Evolutionary conservation across 108 stramenopile genomes (phyloP), one percentile per base, ranked within the genome.

Genomic region (Aurantiochytrium sp.): DNA sequence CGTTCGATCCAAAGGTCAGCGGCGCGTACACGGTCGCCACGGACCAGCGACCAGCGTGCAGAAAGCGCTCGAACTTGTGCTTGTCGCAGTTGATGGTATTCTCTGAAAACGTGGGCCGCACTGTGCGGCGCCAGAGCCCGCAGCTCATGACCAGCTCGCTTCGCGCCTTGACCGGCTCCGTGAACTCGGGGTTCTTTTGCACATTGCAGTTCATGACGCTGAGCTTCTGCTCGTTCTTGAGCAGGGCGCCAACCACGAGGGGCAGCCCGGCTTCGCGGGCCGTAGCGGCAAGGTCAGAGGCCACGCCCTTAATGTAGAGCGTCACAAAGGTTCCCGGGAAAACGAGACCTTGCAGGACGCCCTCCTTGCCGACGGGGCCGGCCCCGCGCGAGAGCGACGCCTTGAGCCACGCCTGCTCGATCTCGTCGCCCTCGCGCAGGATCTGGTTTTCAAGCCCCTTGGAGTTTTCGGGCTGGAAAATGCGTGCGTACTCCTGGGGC

Each of bases 71-170:
- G 86, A 97, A 97, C 93, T 98, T 98, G 93, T 97, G 97, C 91
- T 98, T 98, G 93, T 98, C 98, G 88, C 97, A 95, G 85, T 99
- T 98, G 32, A 98, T 90, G 88, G 96, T 97, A 88, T 96, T 92
- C 91, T 98, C 96, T 19, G 95, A 96, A 90, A 99, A 99, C 10
- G 98, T 91, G 3, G 99, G 98, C 37, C 96, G 93, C 6, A 91
- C 94, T 55, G 93, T 89, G 95, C 96, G 98, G 8, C 94, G 94
- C 68, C 98, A 91, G 96, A 97, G 97, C 6, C 99, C 99, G 73
- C 73, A 81, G 73, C 52, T 85, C 88, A 85, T 85, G 50, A 87
- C 30, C 86, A 86, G n/a, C 55, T 41, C 42, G 45, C 27, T 48
- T 2, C 73, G 73, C 1, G 86, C 34, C 37, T 37, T 34, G 59